phyloP scores from a whole-genome alignment of 345 rosid genomes.

The Gossypium arboreum region DNA sequence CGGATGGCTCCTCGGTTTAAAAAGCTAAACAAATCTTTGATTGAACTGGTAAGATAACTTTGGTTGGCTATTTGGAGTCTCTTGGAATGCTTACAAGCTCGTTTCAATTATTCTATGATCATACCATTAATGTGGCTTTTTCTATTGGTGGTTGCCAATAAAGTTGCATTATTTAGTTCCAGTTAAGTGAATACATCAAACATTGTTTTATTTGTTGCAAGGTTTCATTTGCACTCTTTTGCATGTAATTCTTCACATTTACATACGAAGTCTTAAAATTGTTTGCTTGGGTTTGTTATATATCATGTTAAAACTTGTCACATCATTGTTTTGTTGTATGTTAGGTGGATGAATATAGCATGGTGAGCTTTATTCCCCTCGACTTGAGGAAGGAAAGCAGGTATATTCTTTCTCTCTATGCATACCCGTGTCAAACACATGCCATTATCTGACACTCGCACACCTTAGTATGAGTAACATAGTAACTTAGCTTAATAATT shows the following conservation, averaged over 20 bases:
- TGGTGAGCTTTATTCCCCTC: conserved; percentile 89
- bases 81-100: not conserved
- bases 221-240: not conserved
- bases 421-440: not conserved
- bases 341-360: conserved; percentile 81
- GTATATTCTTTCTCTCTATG: conserved; percentile 30
- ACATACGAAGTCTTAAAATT: no score
- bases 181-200: not conserved
- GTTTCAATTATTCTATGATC: not conserved
- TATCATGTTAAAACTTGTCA: not conserved
- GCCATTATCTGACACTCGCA: not conserved
- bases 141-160: not conserved
- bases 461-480: not conserved
- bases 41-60: conserved; percentile 57
- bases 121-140: not conserved
- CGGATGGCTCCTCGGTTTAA: conserved; percentile 81
- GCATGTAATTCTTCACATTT: no score
- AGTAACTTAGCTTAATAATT: not conserved
- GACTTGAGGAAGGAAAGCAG: conserved; percentile 77
- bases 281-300: not conserved
- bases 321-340: not conserved
- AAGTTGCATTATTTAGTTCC: not conserved
- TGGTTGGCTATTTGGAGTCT: not conserved
- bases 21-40: conserved; percentile 76
- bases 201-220: not conserved